phyloP scores from a whole-genome alignment of 106 monocot species.

The Apostasia ramifera region DNA sequence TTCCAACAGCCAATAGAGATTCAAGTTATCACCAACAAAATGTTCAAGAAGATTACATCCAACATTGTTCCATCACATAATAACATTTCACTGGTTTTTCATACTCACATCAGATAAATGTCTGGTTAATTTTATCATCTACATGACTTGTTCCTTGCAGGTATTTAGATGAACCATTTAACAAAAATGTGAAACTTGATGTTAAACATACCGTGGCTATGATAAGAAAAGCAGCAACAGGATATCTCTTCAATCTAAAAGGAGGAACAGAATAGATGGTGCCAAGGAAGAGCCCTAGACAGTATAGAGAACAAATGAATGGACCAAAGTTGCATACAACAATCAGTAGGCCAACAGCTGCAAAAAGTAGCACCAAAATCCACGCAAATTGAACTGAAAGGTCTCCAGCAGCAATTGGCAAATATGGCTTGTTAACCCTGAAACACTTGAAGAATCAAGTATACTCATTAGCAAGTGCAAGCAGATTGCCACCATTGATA shows the following conservation, averaged over 20 bases:
- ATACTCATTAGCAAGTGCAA: conserved; percentile 2
- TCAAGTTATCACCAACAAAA: too few relatives aligned
- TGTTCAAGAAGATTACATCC: too few relatives aligned
- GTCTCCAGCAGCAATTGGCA: conserved; percentile 96
- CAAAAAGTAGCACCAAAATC: conserved; percentile 82
- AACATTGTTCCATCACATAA: too few relatives aligned
- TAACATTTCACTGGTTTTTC: too few relatives aligned
- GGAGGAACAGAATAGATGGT: conserved; percentile 99
- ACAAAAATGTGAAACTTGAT: not conserved
- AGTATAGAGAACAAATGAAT: conserved; percentile 87
- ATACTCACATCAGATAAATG: too few relatives aligned
- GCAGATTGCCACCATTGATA: conserved; percentile 1
- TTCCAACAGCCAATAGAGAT: too few relatives aligned
- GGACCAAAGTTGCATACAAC: conserved; percentile 82
- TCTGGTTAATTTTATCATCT: not conserved
- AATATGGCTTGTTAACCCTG: conserved; percentile 99
- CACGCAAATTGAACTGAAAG: conserved; percentile 95
- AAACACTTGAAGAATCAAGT: conserved; percentile 14
- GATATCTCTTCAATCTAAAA: conserved; percentile 91
- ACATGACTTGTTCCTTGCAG: not conserved
- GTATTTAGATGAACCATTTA: not conserved
- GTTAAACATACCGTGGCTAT: conserved; percentile 75
- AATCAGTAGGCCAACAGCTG: conserved; percentile 61
- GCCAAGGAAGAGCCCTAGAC: conserved; percentile 90
- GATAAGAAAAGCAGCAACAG: conserved; percentile 97